These are phyloP conservation scores for Elasticomyces elasticus DNA, from an alignment of 495 filamentous ascomycete species.

Conservation along the genomic window DNA sequence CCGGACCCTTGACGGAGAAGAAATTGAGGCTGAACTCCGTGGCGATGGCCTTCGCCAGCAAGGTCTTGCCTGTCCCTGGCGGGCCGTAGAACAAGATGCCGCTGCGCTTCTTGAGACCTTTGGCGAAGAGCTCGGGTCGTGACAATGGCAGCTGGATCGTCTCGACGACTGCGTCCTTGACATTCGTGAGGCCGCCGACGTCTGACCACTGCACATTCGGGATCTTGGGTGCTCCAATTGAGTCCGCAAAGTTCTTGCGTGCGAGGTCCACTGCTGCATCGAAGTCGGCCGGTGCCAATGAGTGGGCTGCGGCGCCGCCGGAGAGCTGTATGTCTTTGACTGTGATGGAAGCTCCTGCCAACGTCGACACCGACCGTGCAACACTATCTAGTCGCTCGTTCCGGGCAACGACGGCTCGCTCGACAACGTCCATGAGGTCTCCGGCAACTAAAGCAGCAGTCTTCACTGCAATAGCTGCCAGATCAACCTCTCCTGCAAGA, in stretches of 20 bases:
- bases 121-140: slow-evolving; percentile 87
- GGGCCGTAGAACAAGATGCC: slow-evolving; percentile 98
- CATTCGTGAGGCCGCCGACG: slow-evolving; percentile 84
- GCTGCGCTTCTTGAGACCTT: slow-evolving; percentile 97
- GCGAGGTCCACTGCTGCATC: slow-evolving; percentile 85
- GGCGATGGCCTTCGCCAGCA: slow-evolving; percentile 94
- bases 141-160: slow-evolving; percentile 92
- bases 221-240: slow-evolving; percentile 96
- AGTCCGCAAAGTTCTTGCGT: slow-evolving; percentile 92
- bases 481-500: slow-evolving; percentile 68
- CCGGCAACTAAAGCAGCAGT: slow-evolving; percentile 93
- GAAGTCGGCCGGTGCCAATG: slow-evolving; percentile 78
- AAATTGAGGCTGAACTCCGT: slow-evolving; percentile 98
- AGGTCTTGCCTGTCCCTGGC: slow-evolving; percentile 91
- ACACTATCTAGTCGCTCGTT: slow-evolving; percentile 62
- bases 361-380: slow-evolving; percentile 32
- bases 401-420: slow-evolving; percentile 70
- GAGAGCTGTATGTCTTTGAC: slow-evolving; percentile 76
- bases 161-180: slow-evolving; percentile 92
- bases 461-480: slow-evolving; percentile 77
- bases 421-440: slow-evolving; percentile 87
- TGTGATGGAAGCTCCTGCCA: slow-evolving; percentile 36
- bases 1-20: slow-evolving; percentile 96
- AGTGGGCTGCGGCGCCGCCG: slow-evolving; percentile 71
- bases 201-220: slow-evolving; percentile 95